phyloP scores from a whole-genome alignment of 768 basidiomycete species.

The Mycena olivaceomarginata region DNA sequence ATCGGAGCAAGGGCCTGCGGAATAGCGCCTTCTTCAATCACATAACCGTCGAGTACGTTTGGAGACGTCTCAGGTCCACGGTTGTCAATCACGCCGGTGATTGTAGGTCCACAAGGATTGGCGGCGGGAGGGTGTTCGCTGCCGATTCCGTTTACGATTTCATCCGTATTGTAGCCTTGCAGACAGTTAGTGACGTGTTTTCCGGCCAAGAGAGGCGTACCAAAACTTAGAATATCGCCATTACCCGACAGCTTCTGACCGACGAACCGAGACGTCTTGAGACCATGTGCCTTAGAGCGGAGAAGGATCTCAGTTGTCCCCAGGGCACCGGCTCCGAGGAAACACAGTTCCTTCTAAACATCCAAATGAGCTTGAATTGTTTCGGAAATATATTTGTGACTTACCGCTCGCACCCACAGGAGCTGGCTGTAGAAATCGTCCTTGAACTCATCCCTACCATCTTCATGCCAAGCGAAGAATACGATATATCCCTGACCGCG shows the following conservation, averaged over 20 bases:
- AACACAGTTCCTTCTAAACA: constrained; percentile 41
- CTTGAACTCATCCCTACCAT: constrained; percentile 38
- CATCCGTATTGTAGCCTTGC: constrained; percentile 44
- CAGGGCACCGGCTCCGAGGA: constrained; percentile 45
- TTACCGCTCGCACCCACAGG: constrained; percentile 45
- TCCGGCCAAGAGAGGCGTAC: constrained; percentile 13
- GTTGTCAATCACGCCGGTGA: constrained; percentile 46
- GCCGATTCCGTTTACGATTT: constrained; percentile 43
- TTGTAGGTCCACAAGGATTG: constrained; percentile 42
- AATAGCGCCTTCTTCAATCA: constrained; percentile 46
- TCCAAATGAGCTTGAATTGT: neutral
- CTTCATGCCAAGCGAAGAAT: constrained; percentile 45
- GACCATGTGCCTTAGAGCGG: constrained; percentile 38
- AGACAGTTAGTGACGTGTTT: neutral
- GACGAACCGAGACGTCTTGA: constrained; percentile 36
- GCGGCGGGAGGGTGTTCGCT: constrained; percentile 32
- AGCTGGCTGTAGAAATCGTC: constrained; percentile 40
- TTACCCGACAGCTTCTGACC: constrained; percentile 44
- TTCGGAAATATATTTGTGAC: neutral
- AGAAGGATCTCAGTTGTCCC: constrained; percentile 47
- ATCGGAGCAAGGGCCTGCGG: constrained; percentile 42
- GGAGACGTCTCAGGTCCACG: constrained; percentile 39
- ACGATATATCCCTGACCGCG: constrained; percentile 38
- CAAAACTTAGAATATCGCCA: constrained; percentile 45
- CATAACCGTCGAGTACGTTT: constrained; percentile 44